phyloP scores from a whole-genome alignment of 768 basidiomycete genomes.

The Rhodotorula babjevae region DNA sequence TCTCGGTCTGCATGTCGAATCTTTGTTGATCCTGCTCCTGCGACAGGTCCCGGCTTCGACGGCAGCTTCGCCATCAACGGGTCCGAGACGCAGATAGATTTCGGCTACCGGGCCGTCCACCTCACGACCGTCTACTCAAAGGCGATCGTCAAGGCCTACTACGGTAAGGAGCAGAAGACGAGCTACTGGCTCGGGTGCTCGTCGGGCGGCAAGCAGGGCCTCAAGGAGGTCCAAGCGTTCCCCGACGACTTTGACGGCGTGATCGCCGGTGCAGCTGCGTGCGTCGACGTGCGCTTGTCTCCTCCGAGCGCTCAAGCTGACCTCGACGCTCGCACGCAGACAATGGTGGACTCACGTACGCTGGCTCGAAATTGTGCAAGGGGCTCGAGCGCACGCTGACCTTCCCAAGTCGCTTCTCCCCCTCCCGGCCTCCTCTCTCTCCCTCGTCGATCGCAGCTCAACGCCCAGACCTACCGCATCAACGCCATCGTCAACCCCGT shows the following conservation, averaged over 20 bases:
- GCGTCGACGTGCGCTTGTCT: too few relatives aligned
- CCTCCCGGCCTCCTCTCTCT: too few relatives aligned
- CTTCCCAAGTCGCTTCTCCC: too few relatives aligned
- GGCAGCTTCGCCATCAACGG: conserved; percentile 28
- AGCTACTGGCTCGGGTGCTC: conserved; percentile 42
- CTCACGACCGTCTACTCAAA: conserved; percentile 38
- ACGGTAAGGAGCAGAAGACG: conserved; percentile 24
- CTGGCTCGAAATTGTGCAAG: too few relatives aligned
- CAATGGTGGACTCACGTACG: neutral
- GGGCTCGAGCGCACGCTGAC: conserved; percentile 5
- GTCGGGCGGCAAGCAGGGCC: too few relatives aligned
- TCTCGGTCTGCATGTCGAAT: too few relatives aligned
- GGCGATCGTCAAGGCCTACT: conserved; percentile 36
- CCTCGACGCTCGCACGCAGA: neutral
- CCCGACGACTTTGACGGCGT: too few relatives aligned
- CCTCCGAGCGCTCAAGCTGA: neutral
- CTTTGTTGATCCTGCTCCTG: too few relatives aligned
- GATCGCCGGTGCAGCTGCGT: too few relatives aligned
- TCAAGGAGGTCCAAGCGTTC: too few relatives aligned
- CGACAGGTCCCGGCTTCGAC: neutral
- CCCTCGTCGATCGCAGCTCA: conserved; percentile 10
- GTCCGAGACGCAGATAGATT: conserved; percentile 33
- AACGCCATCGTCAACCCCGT: conserved; percentile 34
- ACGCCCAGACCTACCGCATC: conserved; percentile 28
- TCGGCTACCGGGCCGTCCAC: conserved; percentile 36